These are phyloP conservation scores for Citrullus amarus DNA, from an alignment of 306 rosid species.

Conservation along the genomic window DNA sequence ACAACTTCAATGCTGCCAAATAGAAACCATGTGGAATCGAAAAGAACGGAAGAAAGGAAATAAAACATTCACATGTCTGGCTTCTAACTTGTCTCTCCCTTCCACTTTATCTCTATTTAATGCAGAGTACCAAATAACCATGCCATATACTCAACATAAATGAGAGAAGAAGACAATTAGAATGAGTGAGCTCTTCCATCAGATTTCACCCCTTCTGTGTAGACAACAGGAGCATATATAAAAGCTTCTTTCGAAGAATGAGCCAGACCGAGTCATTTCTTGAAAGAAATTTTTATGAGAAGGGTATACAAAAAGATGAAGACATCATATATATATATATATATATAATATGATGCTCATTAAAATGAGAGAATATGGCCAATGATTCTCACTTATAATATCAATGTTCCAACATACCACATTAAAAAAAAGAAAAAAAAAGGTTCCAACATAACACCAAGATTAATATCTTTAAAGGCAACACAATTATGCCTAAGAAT, in stretches of 20 bases:
- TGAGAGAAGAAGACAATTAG: not conserved
- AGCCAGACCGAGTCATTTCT: too few species aligned
- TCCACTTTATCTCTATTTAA: not conserved
- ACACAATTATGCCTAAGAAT: not conserved
- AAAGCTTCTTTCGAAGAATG: too few species aligned
- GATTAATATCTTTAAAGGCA: not conserved
- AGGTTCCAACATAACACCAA: not conserved
- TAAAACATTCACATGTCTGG: not conserved
- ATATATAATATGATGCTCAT: not conserved
- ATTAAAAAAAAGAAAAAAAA: too few species aligned
- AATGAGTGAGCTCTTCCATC: not conserved
- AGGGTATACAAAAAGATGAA: too few species aligned
- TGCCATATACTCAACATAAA: not conserved
- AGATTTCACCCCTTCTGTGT: not conserved
- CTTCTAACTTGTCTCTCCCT: not conserved
- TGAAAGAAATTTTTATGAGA: too few species aligned
- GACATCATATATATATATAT: not conserved
- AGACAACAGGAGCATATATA: not conserved
- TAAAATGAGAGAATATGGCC: not conserved
- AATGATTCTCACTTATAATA: not conserved
- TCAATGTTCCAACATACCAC: not conserved
- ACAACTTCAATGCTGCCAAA: not conserved
- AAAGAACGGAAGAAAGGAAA: not conserved
- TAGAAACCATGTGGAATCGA: slow-evolving; percentile 2
- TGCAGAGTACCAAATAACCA: not conserved